These are phyloP conservation scores for Cladosporium austrohemisphaericum DNA, from an alignment of 2,329 filamentous ascomycete species.

Conservation along the genomic window DNA sequence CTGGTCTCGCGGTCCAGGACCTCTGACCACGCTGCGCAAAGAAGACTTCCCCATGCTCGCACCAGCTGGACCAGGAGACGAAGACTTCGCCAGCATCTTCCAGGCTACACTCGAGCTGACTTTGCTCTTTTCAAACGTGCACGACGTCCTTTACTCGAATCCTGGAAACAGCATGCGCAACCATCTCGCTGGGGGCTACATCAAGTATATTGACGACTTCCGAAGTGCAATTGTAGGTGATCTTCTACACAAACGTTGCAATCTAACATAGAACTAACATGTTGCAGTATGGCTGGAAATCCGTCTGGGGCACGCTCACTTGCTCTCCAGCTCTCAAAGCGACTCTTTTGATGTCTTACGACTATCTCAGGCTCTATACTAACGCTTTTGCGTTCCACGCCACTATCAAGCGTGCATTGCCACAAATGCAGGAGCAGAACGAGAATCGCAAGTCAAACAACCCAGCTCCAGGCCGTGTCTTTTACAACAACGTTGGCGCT, in stretches of 20 bases:
- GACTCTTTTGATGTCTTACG: slow-evolving; percentile 65
- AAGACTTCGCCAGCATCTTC: slow-evolving; percentile 66
- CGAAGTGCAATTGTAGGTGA: slow-evolving; percentile 53
- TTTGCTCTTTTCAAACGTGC: slow-evolving; percentile 68
- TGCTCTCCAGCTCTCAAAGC: slow-evolving; percentile 65
- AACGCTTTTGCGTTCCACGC: slow-evolving; percentile 75
- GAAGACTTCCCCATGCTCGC: slow-evolving; percentile 66
- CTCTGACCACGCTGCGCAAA: slow-evolving; percentile 60
- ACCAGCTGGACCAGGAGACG: slow-evolving; percentile 55
- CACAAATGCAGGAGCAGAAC: slow-evolving; percentile 29
- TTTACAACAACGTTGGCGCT: slow-evolving; percentile 49
- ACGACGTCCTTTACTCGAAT: slow-evolving; percentile 69
- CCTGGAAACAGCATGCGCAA: slow-evolving; percentile 66
- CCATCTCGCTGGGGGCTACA: slow-evolving; percentile 68
- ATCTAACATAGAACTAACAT: not conserved
- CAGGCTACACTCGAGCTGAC: slow-evolving; percentile 69
- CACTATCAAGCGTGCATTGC: slow-evolving; percentile 50
- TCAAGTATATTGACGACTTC: slow-evolving; percentile 73
- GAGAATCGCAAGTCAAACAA: slow-evolving; percentile 19
- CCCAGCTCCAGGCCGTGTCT: slow-evolving; percentile 29
- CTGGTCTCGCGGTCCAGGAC: slow-evolving; percentile 68
- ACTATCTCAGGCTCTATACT: slow-evolving; percentile 69
- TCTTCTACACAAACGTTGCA: too few species aligned
- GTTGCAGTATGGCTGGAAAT: slow-evolving; percentile 59
- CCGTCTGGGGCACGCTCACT: slow-evolving; percentile 62